phyloP scores from a whole-genome alignment of 768 basidiomycete genomes.

The Fistulinella prunicolor region DNA sequence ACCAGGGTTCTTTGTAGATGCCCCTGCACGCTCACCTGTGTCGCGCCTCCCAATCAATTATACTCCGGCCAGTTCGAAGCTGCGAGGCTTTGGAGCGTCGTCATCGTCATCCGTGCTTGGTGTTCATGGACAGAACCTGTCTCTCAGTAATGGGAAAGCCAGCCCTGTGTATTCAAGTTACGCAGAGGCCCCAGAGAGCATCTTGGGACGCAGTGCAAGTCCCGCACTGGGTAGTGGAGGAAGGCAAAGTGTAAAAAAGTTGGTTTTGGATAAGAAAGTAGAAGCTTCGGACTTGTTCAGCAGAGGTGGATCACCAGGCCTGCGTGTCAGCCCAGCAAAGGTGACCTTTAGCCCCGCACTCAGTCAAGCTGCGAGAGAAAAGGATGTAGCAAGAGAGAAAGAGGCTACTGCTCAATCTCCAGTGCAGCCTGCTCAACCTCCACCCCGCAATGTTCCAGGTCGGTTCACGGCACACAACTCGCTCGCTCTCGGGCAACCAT shows the following conservation, averaged over 20 bases:
- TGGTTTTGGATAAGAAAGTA: conserved; percentile 83
- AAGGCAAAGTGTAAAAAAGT: conserved; percentile 87
- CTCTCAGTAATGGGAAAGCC: conserved; percentile 54
- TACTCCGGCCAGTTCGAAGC: conserved; percentile 57
- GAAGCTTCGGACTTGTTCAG: conserved; percentile 71
- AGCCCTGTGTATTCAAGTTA: conserved; percentile 54
- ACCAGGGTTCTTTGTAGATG: conserved; percentile 70
- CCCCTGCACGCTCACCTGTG: conserved; percentile 67
- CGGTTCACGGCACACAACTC: conserved; percentile 40
- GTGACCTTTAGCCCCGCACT: conserved; percentile 74
- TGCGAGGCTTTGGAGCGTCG: conserved; percentile 62
- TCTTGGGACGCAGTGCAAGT: conserved; percentile 54
- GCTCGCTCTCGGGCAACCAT: conserved; percentile 25
- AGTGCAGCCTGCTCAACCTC: conserved; percentile 33
- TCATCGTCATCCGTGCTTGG: conserved; percentile 38
- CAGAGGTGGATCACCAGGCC: conserved; percentile 37
- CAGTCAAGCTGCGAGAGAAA: conserved; percentile 72
- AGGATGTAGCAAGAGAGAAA: conserved; percentile 49
- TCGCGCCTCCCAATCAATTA: conserved; percentile 66
- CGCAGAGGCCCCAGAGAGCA: conserved; percentile 56
- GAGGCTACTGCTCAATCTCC: conserved; percentile 27
- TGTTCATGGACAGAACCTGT: conserved; percentile 32
- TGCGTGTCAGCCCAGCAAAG: conserved; percentile 37
- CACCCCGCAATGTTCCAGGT: conserved; percentile 39
- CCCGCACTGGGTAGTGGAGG: conserved; percentile 66